Percentiles rank a stretch among this genome's conserved stretches.
phyloP scores from a whole-genome alignment of 768 basidiomycete species.

The Boletus coccyginus region DNA sequence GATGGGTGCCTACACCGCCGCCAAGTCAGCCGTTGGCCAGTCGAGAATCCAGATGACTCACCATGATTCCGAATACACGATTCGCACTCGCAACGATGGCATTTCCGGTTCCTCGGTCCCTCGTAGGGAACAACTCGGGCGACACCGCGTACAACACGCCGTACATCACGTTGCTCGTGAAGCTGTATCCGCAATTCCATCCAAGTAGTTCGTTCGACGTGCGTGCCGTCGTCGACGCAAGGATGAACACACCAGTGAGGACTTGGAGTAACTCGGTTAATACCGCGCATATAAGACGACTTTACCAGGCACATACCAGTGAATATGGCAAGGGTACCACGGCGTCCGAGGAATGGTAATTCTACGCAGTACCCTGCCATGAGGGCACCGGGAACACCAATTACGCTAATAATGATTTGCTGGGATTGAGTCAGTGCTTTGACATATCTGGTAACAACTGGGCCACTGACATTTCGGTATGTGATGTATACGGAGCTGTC shows the following conservation, averaged over 20 bases:
- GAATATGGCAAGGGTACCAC: conserved; percentile 50
- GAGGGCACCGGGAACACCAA: conserved; percentile 56
- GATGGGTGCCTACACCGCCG: conserved; percentile 40
- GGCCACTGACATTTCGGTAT: conserved; percentile 59
- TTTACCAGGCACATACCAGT: conserved; percentile 35
- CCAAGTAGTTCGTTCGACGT: conserved; percentile 50
- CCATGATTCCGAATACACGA: conserved; percentile 60
- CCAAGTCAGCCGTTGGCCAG: neutral
- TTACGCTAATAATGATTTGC: conserved; percentile 57
- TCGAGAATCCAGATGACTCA: conserved; percentile 18
- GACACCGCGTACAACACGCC: conserved; percentile 43
- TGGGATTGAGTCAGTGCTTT: conserved; percentile 19
- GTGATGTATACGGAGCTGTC: conserved; percentile 69
- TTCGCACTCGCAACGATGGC: conserved; percentile 51
- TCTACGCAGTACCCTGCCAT: conserved; percentile 56
- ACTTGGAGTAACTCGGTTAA: conserved; percentile 22
- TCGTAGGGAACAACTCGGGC: conserved; percentile 55
- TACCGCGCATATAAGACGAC: neutral
- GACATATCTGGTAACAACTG: neutral
- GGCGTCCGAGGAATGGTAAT: conserved; percentile 47
- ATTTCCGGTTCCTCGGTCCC: conserved; percentile 54
- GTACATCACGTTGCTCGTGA: conserved; percentile 57
- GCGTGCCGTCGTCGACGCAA: conserved; percentile 54
- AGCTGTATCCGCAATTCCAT: conserved; percentile 59
- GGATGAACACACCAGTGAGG: conserved; percentile 57